phyloP scores from a whole-genome alignment of 1,284 basidiomycete species.

The Malassezia arunalokei region DNA sequence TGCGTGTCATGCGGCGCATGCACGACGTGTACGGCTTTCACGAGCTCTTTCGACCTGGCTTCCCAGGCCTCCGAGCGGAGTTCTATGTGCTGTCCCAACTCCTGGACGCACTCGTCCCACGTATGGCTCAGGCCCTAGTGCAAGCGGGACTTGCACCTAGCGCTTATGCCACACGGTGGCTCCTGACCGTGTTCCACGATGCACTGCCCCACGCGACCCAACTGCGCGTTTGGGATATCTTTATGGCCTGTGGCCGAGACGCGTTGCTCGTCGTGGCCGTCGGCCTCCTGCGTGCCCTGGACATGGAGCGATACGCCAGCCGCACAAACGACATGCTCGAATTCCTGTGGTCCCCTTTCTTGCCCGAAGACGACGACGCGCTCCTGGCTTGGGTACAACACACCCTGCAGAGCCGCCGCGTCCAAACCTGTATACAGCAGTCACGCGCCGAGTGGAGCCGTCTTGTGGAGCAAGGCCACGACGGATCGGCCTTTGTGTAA shows the following conservation, averaged over 20 bases:
- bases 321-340: conserved; percentile 8
- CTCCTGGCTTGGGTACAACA: conserved; percentile 30
- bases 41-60: conserved; percentile 78
- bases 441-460: background rate
- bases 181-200: conserved; percentile 82
- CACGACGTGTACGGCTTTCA: conserved; percentile 69
- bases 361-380: conserved; percentile 36
- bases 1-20: conserved; percentile 66
- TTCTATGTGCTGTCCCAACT: conserved; percentile 88
- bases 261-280: conserved; percentile 71
- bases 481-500: conserved; percentile 5
- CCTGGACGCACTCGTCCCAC: conserved; percentile 70
- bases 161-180: conserved; percentile 96
- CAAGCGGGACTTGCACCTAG: conserved; percentile 74
- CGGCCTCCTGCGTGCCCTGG: conserved; percentile 75
- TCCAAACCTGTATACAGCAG: background rate
- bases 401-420: conserved; percentile 9
- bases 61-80: conserved; percentile 83
- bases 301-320: background rate
- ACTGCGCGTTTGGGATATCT: conserved; percentile 84
- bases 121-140: conserved; percentile 65
- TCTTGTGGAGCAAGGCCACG: background rate
- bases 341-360: conserved; percentile 24
- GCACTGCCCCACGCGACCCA: conserved; percentile 92
- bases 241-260: conserved; percentile 79